These are phyloP conservation scores for Polygonum aviculare DNA, from an alignment of 148 eudicot genomes.

Conservation along the genomic window DNA sequence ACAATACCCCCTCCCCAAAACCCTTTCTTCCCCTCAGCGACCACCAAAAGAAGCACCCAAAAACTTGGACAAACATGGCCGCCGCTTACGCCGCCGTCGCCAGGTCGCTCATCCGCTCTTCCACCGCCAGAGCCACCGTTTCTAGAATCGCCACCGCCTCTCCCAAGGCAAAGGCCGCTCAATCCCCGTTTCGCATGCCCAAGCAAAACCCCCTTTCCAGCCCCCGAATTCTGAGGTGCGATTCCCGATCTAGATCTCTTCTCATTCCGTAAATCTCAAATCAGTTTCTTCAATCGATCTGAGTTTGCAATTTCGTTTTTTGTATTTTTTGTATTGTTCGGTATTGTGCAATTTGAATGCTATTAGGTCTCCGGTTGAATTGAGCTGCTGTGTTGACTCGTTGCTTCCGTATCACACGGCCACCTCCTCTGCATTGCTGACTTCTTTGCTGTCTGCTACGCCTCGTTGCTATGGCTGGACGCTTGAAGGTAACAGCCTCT, in stretches of 20 bases:
- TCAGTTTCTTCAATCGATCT: not conserved
- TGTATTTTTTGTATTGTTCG: not conserved
- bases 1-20: not conserved
- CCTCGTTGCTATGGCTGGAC: conserved; percentile 64
- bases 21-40: not conserved
- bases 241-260: conserved; percentile 1
- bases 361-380: conserved; percentile 65
- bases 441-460: conserved; percentile 70
- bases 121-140: conserved; percentile 18
- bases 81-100: conserved; percentile 35
- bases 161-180: conserved; percentile 36
- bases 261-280: not conserved
- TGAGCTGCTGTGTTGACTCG: conserved; percentile 63
- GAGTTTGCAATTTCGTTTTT: no score
- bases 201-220: conserved; percentile 41
- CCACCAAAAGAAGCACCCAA: not conserved
- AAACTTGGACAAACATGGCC: conserved; percentile 17
- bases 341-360: not conserved
- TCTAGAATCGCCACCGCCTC: conserved; percentile 27
- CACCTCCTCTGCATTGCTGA: conserved; percentile 88
- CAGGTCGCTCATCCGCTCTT: conserved; percentile 44
- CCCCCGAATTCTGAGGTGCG: conserved; percentile 60
- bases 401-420: conserved; percentile 87
- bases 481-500: conserved; percentile 51
- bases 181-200: conserved; percentile 40